Conservation (phyloP, 192 early-diverging fungal genomes). For the Linderina pennispora region DNA sequence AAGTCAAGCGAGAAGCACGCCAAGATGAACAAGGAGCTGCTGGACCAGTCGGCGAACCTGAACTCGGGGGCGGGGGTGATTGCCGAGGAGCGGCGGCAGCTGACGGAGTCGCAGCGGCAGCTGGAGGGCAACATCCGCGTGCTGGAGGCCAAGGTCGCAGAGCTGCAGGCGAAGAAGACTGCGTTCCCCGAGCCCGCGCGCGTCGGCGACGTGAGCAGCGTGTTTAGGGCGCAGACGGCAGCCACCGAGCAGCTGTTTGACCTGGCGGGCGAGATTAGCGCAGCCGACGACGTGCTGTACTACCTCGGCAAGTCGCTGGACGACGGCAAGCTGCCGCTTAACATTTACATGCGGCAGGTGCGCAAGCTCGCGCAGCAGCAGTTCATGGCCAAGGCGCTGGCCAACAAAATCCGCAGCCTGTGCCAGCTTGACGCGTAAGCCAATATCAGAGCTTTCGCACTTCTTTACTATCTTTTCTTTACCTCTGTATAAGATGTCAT, state of each 20-base stretch:
- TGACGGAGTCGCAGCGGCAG: constrained; percentile 54
- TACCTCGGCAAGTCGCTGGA: constrained; percentile 73
- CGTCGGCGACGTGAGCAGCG: constrained; percentile 9
- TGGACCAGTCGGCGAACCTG: constrained; percentile 62
- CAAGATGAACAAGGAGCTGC: constrained; percentile 57
- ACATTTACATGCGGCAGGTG: constrained; percentile 75
- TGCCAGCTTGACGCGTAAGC: constrained; percentile 10
- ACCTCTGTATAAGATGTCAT: no score
- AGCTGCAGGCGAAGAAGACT: constrained; percentile 42
- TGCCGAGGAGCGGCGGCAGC: constrained; percentile 51
- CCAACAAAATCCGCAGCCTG: constrained; percentile 56
- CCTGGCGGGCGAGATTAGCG: constrained; percentile 81
- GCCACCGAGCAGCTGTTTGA: constrained; percentile 70
- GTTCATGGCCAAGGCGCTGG: constrained; percentile 80
- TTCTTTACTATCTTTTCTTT: background rate
- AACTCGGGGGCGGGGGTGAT: constrained; percentile 65
- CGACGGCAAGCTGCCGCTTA: constrained; percentile 63
- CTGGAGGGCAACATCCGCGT: constrained; percentile 60
- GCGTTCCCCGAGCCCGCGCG: constrained; percentile 28
- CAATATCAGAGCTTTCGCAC: no score
- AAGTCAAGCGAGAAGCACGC: constrained; percentile 54
- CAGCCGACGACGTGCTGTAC: constrained; percentile 85
- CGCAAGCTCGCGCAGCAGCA: constrained; percentile 80
- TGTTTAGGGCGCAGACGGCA: constrained; percentile 32
- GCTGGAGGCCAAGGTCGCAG: constrained; percentile 55